phyloP scores from a whole-genome alignment of 208 protist genomes.

The Crithidia brevicula region DNA sequence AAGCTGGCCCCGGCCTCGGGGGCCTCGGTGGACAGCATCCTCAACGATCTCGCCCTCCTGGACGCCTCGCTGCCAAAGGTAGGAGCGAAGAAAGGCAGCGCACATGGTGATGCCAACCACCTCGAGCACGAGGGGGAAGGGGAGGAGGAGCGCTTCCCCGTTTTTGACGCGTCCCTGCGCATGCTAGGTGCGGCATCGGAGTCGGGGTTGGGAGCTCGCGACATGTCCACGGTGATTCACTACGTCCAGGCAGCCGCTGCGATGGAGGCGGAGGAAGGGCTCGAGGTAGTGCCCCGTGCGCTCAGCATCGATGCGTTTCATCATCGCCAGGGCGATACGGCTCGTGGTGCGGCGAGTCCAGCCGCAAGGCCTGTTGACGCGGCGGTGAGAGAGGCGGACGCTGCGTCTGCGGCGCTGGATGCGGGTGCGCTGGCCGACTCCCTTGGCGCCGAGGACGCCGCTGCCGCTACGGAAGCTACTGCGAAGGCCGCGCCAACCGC shows the following conservation, averaged over 20 bases:
- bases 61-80: conserved; percentile 60
- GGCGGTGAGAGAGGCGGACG: background rate
- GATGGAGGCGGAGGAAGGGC: conserved; percentile 49
- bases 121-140: background rate
- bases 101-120: too few relatives aligned
- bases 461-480: background rate
- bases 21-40: conserved; percentile 58
- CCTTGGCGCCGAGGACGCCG: background rate
- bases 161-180: conserved; percentile 75
- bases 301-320: conserved; percentile 16
- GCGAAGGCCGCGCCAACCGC: background rate
- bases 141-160: conserved; percentile 71
- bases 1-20: conserved; percentile 62
- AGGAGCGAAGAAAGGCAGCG: too few relatives aligned
- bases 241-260: conserved; percentile 73
- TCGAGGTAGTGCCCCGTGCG: conserved; percentile 15
- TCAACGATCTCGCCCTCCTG: conserved; percentile 73
- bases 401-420: background rate
- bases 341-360: background rate
- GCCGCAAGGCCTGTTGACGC: too few relatives aligned
- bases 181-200: conserved; percentile 72
- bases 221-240: conserved; percentile 80
- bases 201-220: conserved; percentile 75
- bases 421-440: conserved; percentile 10
- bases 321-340: background rate